These are phyloP conservation scores for Entrophospora sp. DNA, from an alignment of 192 early-diverging fungal species.

Conservation along the genomic window DNA sequence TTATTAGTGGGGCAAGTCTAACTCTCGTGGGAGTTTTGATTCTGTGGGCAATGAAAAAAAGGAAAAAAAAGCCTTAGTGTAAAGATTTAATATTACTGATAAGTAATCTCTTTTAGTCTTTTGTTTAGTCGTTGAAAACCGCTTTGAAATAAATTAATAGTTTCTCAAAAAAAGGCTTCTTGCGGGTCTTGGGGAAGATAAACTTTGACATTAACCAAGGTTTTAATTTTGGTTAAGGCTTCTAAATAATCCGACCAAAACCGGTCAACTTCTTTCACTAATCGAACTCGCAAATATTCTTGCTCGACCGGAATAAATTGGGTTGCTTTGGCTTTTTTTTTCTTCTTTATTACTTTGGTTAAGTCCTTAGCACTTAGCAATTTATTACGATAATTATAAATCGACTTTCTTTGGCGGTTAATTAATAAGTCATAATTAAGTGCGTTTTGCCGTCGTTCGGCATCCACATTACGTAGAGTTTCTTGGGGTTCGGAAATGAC, in stretches of 20 bases:
- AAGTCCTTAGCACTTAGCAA: neutral
- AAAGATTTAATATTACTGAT: too few relatives aligned
- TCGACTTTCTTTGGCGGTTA: neutral
- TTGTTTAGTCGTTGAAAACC: too few relatives aligned
- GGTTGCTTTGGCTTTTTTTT: neutral
- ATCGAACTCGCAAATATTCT: neutral
- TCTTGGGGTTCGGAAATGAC: neutral
- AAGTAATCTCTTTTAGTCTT: too few relatives aligned
- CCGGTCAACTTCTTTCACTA: neutral
- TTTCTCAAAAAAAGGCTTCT: slow-evolving; percentile 11
- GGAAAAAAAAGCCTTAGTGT: too few relatives aligned
- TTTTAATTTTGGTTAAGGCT: neutral
- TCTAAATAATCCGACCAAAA: slow-evolving; percentile 3
- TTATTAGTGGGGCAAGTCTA: too few relatives aligned
- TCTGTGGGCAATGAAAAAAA: too few relatives aligned
- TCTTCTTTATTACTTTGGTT: slow-evolving; percentile 1
- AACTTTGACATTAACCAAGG: neutral
- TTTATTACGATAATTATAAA: slow-evolving; percentile 7
- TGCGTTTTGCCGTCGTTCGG: neutral
- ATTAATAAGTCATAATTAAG: slow-evolving; percentile 5
- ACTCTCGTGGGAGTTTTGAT: too few relatives aligned
- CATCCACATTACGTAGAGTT: neutral
- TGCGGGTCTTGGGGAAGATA: neutral
- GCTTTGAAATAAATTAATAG: slow-evolving; percentile 7
- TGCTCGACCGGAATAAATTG: neutral